These are phyloP conservation scores for Talaromyces pinophilus DNA, from an alignment of 2,329 filamentous ascomycete species.

Conservation along the genomic window DNA sequence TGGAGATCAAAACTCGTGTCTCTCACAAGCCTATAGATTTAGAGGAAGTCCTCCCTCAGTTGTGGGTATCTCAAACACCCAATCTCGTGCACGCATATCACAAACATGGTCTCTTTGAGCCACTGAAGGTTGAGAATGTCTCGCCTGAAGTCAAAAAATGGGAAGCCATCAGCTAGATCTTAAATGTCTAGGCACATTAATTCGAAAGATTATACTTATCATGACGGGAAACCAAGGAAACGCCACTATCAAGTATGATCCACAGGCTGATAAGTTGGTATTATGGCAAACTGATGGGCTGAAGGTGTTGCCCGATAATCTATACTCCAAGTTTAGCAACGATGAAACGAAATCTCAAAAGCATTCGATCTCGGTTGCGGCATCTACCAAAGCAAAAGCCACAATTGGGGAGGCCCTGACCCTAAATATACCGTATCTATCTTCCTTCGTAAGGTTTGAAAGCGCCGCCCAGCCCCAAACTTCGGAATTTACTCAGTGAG, in stretches of 20 bases:
- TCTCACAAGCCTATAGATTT: constrained; percentile 37
- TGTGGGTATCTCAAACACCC: constrained; percentile 53
- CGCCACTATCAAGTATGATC: constrained; percentile 30
- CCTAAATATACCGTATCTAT: constrained; percentile 14
- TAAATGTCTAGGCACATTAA: constrained; percentile 35
- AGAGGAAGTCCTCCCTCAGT: constrained; percentile 42
- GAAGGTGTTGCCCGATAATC: constrained; percentile 34
- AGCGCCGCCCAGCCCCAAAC: neutral
- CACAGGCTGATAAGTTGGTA: constrained; percentile 29
- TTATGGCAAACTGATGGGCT: constrained; percentile 28
- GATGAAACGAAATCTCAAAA: neutral
- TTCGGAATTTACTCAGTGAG: neutral
- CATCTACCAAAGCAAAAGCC: constrained; percentile 30
- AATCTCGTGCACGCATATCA: constrained; percentile 53
- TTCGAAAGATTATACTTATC: constrained; percentile 34
- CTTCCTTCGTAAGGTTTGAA: constrained; percentile 5
- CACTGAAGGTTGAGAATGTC: constrained; percentile 42
- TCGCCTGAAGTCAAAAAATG: constrained; percentile 34
- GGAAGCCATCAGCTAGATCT: constrained; percentile 42
- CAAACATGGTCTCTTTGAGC: constrained; percentile 38
- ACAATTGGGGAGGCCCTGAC: neutral
- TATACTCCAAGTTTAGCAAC: constrained; percentile 32
- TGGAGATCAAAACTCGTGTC: constrained; percentile 52
- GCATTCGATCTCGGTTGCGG: neutral
- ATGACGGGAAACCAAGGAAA: constrained; percentile 33